Conservation (phyloP, 2,329 filamentous ascomycete genomes). For the Colletotrichum neosansevieriae region DNA sequence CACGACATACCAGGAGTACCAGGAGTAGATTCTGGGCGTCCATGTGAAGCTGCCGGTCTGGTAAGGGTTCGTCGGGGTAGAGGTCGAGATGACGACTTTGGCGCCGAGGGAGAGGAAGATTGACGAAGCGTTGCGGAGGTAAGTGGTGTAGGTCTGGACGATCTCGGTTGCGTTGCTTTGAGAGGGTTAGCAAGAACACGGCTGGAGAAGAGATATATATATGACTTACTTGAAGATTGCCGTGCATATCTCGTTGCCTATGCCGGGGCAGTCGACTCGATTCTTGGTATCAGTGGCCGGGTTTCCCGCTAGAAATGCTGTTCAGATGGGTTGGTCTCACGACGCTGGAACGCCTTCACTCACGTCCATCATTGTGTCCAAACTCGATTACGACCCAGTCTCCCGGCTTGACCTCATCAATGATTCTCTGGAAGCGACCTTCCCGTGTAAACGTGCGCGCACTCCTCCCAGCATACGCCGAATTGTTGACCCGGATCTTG, state of each 20-base stretch:
- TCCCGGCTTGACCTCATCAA: constrained; percentile 62
- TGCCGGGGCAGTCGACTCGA: constrained; percentile 68
- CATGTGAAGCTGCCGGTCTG: constrained; percentile 66
- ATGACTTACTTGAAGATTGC: constrained; percentile 54
- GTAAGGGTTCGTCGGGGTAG: constrained; percentile 70
- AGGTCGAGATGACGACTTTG: constrained; percentile 68
- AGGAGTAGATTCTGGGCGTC: constrained; percentile 65
- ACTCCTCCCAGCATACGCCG: constrained; percentile 75
- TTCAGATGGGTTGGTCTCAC: not conserved
- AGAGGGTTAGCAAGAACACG: not conserved
- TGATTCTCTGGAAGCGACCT: constrained; percentile 71
- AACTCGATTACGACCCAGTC: constrained; percentile 80
- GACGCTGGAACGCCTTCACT: not conserved
- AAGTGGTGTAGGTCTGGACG: constrained; percentile 71
- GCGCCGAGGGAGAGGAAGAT: constrained; percentile 68
- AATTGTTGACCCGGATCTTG: constrained; percentile 63
- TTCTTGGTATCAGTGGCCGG: constrained; percentile 62
- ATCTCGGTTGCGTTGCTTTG: constrained; percentile 54
- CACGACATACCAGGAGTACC: constrained; percentile 54
- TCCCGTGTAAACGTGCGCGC: constrained; percentile 76
- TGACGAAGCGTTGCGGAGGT: constrained; percentile 68
- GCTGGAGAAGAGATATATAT: fast-evolving
- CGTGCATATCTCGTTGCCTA: constrained; percentile 66
- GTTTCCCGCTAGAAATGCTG: not conserved
- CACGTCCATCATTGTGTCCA: constrained; percentile 77